Percentiles rank a stretch among this genome's conserved stretches.
Conservation (phyloP, 495 filamentous ascomycete genomes). For the Trichoderma asperelloides region DNA sequence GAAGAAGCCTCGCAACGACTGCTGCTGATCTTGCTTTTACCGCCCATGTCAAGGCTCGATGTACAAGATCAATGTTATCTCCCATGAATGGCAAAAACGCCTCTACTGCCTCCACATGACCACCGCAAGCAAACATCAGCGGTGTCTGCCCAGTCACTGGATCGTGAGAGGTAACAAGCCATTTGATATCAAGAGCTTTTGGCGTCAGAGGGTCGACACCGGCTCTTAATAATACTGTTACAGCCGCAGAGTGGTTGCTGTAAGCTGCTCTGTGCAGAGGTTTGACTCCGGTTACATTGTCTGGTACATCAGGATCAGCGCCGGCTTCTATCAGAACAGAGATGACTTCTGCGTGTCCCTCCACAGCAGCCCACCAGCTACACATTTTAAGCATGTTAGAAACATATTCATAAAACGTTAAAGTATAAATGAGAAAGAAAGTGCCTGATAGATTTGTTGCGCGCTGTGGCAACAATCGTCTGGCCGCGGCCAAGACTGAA, state of each 20-base stretch:
- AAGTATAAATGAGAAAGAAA: background rate
- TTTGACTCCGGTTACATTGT: background rate
- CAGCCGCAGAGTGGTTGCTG: conserved; percentile 8
- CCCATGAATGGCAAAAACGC: conserved; percentile 15
- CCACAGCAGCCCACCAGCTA: background rate
- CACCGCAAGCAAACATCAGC: conserved; percentile 15
- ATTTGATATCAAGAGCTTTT: conserved; percentile 14
- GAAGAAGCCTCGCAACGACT: background rate
- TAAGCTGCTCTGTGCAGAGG: conserved; percentile 16
- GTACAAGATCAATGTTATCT: background rate
- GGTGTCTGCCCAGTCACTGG: background rate
- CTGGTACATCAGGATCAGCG: conserved; percentile 11
- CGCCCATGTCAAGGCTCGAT: background rate
- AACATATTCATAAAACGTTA: no score
- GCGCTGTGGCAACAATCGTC: no score
- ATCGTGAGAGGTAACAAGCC: background rate
- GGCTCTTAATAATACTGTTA: conserved; percentile 16
- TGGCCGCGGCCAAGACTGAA: background rate
- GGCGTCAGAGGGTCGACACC: conserved; percentile 19
- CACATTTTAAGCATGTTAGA: background rate
- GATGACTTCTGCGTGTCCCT: background rate
- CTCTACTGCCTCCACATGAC: conserved; percentile 13
- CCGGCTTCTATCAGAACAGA: background rate
- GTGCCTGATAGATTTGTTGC: no score
- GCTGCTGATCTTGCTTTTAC: background rate